Evolutionary conservation across 768 basidiomycete species (phyloP), one percentile per base, ranked within the genome.

Genomic region (Trametes gibbosa): DNA sequence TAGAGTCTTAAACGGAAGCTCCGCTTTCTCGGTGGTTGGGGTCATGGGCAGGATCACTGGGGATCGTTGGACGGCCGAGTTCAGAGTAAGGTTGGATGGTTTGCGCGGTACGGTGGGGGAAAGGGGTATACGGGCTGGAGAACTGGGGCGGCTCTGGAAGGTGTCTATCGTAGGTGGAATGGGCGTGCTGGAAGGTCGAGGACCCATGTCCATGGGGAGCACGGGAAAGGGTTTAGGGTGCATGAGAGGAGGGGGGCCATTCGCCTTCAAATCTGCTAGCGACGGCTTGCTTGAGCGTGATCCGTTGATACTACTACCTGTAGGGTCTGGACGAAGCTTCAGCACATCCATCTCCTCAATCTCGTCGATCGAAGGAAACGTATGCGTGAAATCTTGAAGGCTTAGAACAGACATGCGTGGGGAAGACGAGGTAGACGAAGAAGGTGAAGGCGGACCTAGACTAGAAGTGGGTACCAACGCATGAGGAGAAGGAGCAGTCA

Each of bases 361-460:
- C 68, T 91, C 88, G 66, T 89, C 84, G 65, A 92, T 88, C 9
- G 89, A 81, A 0, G 90, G 90, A 62, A 92, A 92, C n/a, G 80
- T 71, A 49, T 82, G 80, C 5, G 80, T 72, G 65, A 90, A 90
- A 34, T 84, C 84, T 8, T 80, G 74, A n/a, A 85, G 62, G 39
- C 78, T 76, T 9, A 71, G 59, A 56, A 70, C 75, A 37, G 69
- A 64, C 58, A 70, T 69, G 29, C 73, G 81, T 4, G 85, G 84
- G 10, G 85, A 86, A 2, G 87, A 84, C 14, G 87, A 84, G 16
- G 84, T 78, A 1, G 87, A 86, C 9, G 88, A 85, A 1, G 82
- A 77, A 3, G 89, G 90, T 1, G 90, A 90, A 4, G 90, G 86
- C 34, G 90, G 88, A 2, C 88, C 90, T 17, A 92, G 75, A 32